Evolutionary conservation across 2,329 filamentous ascomycete species (phyloP).

Genomic region (Dactylella cylindrospora): DNA sequence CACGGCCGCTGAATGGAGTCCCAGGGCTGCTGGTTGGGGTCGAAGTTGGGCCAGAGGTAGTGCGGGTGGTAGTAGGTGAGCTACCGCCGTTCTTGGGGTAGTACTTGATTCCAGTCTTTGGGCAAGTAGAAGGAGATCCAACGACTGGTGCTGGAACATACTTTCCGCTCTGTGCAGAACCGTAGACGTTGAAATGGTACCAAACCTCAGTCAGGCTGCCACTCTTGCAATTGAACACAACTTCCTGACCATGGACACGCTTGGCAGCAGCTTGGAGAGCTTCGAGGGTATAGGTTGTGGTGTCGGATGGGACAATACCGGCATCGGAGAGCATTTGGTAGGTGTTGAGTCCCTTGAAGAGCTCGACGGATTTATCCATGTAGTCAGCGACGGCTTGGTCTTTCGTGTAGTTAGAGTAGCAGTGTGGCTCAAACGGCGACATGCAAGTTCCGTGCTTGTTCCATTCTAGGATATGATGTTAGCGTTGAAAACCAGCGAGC

Average conservation of each 20-base stretch:
- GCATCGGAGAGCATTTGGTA: constrained; percentile 56
- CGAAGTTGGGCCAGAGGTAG: constrained; percentile 52
- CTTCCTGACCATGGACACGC: constrained; percentile 58
- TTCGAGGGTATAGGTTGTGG: constrained; percentile 61
- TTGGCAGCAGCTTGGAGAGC: constrained; percentile 64
- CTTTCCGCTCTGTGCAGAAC: constrained; percentile 54
- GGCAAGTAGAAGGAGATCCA: constrained; percentile 65
- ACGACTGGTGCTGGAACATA: constrained; percentile 59
- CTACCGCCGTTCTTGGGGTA: constrained; percentile 58
- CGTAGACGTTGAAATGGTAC: constrained; percentile 60
- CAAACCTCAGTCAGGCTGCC: constrained; percentile 58
- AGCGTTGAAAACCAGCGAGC: neutral
- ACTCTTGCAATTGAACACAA: constrained; percentile 62
- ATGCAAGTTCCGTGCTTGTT: constrained; percentile 70
- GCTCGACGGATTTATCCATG: constrained; percentile 65
- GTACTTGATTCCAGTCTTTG: constrained; percentile 63
- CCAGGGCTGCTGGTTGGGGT: constrained; percentile 44
- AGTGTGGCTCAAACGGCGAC: constrained; percentile 66
- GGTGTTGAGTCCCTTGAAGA: constrained; percentile 68
- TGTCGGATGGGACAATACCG: constrained; percentile 56
- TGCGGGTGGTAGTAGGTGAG: constrained; percentile 50
- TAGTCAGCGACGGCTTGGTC: constrained; percentile 69
- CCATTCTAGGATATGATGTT: constrained; percentile 54
- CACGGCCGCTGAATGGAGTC: constrained; percentile 60
- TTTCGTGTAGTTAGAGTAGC: constrained; percentile 64